phyloP scores from a whole-genome alignment of 2,329 filamentous ascomycete species.

The Epichloe baconii region DNA sequence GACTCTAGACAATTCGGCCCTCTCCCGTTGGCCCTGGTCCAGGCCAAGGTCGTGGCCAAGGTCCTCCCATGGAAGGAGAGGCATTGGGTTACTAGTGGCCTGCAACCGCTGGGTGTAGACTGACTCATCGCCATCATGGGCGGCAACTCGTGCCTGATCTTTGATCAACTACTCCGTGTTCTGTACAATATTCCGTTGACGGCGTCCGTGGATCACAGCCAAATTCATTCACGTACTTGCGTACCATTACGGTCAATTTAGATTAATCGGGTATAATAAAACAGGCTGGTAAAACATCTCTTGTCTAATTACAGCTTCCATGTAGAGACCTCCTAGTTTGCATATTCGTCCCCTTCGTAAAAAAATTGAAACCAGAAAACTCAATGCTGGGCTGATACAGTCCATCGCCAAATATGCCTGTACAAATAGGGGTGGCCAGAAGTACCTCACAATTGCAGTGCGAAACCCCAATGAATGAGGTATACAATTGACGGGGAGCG shows the following conservation, averaged over 20 bases:
- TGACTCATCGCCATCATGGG: neutral
- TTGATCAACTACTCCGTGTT: neutral
- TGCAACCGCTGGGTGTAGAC: constrained; percentile 20
- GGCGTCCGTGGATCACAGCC: neutral
- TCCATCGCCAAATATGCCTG: constrained; percentile 21
- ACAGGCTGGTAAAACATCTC: constrained; percentile 14
- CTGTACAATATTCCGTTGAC: neutral
- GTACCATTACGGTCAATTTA: neutral
- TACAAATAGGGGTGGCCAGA: constrained; percentile 13
- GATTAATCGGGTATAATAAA: constrained; percentile 9
- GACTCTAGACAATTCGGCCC: constrained; percentile 84
- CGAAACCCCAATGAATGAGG: neutral
- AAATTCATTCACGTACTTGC: neutral
- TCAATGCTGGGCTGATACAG: constrained; percentile 13
- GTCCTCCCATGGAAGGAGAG: constrained; percentile 38
- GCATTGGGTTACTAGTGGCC: constrained; percentile 33
- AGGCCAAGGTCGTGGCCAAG: constrained; percentile 67
- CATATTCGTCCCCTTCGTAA: constrained; percentile 6
- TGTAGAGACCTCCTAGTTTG: constrained; percentile 6
- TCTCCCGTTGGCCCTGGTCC: constrained; percentile 70
- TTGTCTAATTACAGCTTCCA: constrained; percentile 23
- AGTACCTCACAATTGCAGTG: neutral
- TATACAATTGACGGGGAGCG: neutral
- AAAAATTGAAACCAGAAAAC: constrained; percentile 8
- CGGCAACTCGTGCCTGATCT: too few species aligned